A percentile compares a stretch with the other conserved stretches of the same genome.
phyloP scores from a whole-genome alignment of 257 asterid genomes.

The Anisodus tanguticus region DNA sequence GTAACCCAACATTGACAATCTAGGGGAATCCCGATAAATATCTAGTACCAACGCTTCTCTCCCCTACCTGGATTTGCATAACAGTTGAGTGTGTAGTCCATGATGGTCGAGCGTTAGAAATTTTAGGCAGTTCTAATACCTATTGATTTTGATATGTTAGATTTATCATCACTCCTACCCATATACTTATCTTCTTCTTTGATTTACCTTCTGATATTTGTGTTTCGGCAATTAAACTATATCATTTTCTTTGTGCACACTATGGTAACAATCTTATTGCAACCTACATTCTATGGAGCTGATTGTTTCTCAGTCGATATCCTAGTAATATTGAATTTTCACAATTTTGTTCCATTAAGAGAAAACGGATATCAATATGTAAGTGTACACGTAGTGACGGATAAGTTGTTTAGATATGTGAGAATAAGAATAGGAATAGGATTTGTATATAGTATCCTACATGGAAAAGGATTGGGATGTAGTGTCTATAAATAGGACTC shows the following conservation, averaged over 20 bases:
- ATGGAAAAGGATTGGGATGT: no score
- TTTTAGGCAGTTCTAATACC: neutral
- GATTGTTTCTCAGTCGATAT: neutral
- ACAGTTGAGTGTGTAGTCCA: neutral
- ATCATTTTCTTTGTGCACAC: constrained; percentile 14
- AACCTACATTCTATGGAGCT: constrained; percentile 9
- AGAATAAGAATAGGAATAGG: no score
- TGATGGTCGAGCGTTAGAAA: constrained; percentile 1
- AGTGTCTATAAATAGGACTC: no score
- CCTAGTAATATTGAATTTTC: constrained; percentile 12
- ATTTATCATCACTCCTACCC: neutral
- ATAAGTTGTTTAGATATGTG: neutral
- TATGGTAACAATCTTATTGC: neutral
- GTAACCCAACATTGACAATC: constrained; percentile 4
- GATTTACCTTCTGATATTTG: constrained; percentile 14
- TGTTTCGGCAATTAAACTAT: neutral
- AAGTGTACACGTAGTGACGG: neutral
- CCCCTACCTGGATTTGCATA: constrained; percentile 1
- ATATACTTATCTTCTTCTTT: constrained; percentile 9
- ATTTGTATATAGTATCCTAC: no score
- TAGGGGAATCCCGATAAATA: constrained; percentile 6
- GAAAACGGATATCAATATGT: neutral
- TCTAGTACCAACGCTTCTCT: constrained; percentile 18
- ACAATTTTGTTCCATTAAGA: neutral
- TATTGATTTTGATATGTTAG: constrained; percentile 5